phyloP scores from a whole-genome alignment of 2,329 filamentous ascomycete species.

The Eutypella sp. region DNA sequence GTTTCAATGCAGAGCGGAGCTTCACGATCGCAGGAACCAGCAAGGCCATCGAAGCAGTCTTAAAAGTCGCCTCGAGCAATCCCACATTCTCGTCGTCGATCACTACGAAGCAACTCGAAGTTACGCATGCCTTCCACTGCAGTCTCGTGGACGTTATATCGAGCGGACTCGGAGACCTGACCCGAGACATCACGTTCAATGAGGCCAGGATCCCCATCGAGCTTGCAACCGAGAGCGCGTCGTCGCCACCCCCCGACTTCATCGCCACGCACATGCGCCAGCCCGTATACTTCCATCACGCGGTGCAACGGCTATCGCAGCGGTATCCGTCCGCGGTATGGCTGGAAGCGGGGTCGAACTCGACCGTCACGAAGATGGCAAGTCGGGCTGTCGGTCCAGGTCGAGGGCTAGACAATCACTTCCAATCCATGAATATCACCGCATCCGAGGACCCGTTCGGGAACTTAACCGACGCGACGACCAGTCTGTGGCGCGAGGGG shows the following conservation, averaged over 20 bases:
- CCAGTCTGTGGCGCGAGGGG: slow-evolving; percentile 36
- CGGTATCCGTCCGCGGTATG: slow-evolving; percentile 24
- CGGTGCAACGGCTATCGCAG: slow-evolving; percentile 32
- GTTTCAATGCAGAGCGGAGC: slow-evolving; percentile 39
- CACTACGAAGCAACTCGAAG: slow-evolving; percentile 33
- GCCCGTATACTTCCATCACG: slow-evolving; percentile 41
- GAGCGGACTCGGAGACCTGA: slow-evolving; percentile 19
- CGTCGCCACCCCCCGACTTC: slow-evolving; percentile 6
- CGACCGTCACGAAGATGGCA: slow-evolving; percentile 31
- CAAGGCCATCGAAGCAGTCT: slow-evolving; percentile 25
- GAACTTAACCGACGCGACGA: slow-evolving; percentile 19
- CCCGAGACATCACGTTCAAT: slow-evolving; percentile 24
- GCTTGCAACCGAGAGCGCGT: slow-evolving; percentile 10
- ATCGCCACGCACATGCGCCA: slow-evolving; percentile 34
- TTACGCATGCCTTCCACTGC: slow-evolving; percentile 45
- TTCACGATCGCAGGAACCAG: slow-evolving; percentile 37
- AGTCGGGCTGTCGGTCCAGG: slow-evolving; percentile 15
- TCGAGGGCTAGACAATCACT: slow-evolving; percentile 2
- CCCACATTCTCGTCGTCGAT: slow-evolving; percentile 4
- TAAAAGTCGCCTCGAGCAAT: slow-evolving; percentile 1
- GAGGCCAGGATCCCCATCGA: slow-evolving; percentile 29
- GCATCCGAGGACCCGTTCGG: slow-evolving; percentile 9
- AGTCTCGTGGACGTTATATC: slow-evolving; percentile 32
- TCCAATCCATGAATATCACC: slow-evolving; percentile 20
- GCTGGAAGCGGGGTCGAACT: slow-evolving; percentile 39